A percentile compares a stretch with the other conserved stretches of the same genome.
Evolutionary conservation across 495 filamentous ascomycete genomes (phyloP).

Genomic region (Tuber microsphaerosporum): DNA sequence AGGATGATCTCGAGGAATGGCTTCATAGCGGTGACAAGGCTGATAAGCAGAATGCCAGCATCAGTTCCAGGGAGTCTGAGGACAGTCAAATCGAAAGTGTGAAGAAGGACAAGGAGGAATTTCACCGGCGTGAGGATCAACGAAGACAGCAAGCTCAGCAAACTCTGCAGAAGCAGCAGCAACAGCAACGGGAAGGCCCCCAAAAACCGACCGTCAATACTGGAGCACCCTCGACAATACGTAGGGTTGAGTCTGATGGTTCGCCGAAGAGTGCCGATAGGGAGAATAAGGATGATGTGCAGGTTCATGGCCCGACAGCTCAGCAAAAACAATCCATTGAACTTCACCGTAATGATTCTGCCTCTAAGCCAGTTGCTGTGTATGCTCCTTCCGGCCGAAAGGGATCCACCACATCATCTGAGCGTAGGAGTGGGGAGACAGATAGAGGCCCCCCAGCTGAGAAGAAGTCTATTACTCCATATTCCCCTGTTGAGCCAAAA

Average conservation of each 20-base stretch:
- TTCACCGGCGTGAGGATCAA: constrained; percentile 24
- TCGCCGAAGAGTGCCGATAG: constrained; percentile 18
- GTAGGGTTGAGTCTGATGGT: constrained; percentile 25
- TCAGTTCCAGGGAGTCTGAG: constrained; percentile 48
- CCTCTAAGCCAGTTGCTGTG: constrained; percentile 23
- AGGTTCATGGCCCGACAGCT: constrained; percentile 23
- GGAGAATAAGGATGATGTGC: constrained; percentile 24
- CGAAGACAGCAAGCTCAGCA: constrained; percentile 24
- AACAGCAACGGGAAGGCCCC: constrained; percentile 25
- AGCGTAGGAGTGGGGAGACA: constrained; percentile 14
- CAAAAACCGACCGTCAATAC: constrained; percentile 14
- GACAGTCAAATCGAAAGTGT: constrained; percentile 44
- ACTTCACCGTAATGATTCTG: constrained; percentile 17
- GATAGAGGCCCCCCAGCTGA: constrained; percentile 14
- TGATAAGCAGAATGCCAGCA: constrained; percentile 54
- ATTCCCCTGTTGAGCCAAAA: constrained; percentile 47
- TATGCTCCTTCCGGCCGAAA: constrained; percentile 25
- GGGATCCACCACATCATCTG: constrained; percentile 17
- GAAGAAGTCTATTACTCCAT: constrained; percentile 20
- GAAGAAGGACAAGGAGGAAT: constrained; percentile 32
- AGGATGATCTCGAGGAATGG: constrained; percentile 50
- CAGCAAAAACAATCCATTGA: constrained; percentile 29
- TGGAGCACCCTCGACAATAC: constrained; percentile 29
- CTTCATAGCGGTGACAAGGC: constrained; percentile 35
- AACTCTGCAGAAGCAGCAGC: constrained; percentile 22